Evolutionary conservation across 805 yeast species (phyloP).

Genomic region (Candida maesae): DNA sequence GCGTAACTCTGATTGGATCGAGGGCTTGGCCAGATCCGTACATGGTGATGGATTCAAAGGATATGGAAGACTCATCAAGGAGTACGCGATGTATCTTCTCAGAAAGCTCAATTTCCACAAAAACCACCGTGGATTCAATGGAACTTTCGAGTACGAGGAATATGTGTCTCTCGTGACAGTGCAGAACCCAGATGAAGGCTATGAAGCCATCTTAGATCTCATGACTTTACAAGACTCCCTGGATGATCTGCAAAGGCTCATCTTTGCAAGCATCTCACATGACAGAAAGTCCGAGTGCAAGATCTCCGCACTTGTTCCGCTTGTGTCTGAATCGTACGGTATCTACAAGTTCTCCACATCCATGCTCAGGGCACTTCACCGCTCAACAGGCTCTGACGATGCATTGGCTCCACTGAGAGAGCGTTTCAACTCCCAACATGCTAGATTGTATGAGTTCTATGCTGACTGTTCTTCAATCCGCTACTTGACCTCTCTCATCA

Average conservation of each 20-base stretch:
- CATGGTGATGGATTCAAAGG: constrained; percentile 40
- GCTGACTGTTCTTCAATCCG: constrained; percentile 86
- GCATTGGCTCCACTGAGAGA: constrained; percentile 72
- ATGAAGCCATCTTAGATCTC: constrained; percentile 80
- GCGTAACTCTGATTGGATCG: constrained; percentile 72
- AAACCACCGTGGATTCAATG: constrained; percentile 84
- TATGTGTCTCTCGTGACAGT: constrained; percentile 83
- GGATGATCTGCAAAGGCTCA: constrained; percentile 70
- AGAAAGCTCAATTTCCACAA: constrained; percentile 79
- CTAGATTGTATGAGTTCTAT: constrained; percentile 73
- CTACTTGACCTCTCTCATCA: constrained; percentile 74
- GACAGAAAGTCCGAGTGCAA: constrained; percentile 67
- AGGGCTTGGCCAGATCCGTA: constrained; percentile 58
- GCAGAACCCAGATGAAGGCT: constrained; percentile 94
- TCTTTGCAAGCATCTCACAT: constrained; percentile 67
- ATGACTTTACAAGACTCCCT: constrained; percentile 82
- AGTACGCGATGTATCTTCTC: constrained; percentile 66
- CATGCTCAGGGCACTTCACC: constrained; percentile 86
- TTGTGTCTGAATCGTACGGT: constrained; percentile 89
- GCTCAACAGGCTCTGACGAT: constrained; percentile 67
- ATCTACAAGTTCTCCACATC: constrained; percentile 84
- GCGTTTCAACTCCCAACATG: constrained; percentile 57
- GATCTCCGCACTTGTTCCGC: constrained; percentile 82
- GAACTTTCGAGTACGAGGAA: constrained; percentile 94
- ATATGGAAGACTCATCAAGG: constrained; percentile 71